A percentile compares a stretch with the other conserved stretches of the same genome.
phyloP scores from a whole-genome alignment of 306 rosid genomes.

The Acmispon strigosus region DNA sequence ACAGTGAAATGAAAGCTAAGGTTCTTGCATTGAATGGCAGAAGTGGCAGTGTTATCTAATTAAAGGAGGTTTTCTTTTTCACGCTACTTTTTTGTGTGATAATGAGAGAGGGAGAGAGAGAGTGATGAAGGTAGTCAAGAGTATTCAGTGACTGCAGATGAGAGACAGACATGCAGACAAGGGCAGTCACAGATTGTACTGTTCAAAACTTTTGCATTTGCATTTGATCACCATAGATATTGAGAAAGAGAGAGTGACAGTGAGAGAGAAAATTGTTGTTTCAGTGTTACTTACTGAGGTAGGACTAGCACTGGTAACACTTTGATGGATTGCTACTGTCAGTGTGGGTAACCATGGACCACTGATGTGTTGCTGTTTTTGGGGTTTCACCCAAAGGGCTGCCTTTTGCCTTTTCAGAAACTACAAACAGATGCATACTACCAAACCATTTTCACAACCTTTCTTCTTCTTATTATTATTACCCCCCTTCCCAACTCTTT shows the following conservation, averaged over 20 bases:
- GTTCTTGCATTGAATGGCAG: conserved; percentile 48
- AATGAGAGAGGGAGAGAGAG: conserved; percentile 15
- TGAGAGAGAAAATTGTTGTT: not conserved
- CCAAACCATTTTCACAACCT: conserved; percentile 25
- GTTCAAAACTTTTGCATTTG: conserved; percentile 31
- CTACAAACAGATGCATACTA: conserved; percentile 36
- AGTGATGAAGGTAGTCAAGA: conserved; percentile 43
- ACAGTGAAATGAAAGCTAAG: conserved; percentile 61
- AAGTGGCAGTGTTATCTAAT: conserved; percentile 51
- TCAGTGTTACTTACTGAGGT: conserved; percentile 37
- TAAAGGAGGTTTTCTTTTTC: conserved; percentile 26
- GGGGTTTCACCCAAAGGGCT: conserved; percentile 65
- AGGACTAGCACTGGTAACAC: conserved; percentile 40
- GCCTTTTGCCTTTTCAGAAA: conserved; percentile 65
- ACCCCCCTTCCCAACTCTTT: not conserved
- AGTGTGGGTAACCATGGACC: conserved; percentile 49
- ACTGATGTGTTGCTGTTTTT: conserved; percentile 49
- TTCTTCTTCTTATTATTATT: not conserved
- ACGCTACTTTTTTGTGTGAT: conserved; percentile 12
- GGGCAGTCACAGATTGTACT: conserved; percentile 66
- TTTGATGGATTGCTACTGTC: conserved; percentile 34
- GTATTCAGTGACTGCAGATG: conserved; percentile 60
- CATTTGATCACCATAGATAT: conserved; percentile 34
- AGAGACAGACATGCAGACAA: conserved; percentile 62
- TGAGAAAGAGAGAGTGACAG: conserved; percentile 18